A percentile compares a stretch with the other conserved stretches of the same genome.
Conservation (phyloP, 1,139 yeast genomes). For the Torulaspora pretoriensis region DNA sequence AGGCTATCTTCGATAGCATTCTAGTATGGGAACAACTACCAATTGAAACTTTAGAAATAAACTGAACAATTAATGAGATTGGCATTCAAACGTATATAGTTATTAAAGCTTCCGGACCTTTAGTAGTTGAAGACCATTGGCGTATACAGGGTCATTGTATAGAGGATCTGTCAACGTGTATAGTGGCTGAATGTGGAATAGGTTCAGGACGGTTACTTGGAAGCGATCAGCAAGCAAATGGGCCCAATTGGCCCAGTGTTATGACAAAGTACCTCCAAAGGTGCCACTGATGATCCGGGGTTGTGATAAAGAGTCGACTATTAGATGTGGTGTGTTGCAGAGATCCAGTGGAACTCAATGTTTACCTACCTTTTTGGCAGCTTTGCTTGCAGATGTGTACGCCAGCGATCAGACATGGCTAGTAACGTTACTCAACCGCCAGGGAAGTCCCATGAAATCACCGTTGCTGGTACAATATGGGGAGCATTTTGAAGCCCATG, state of each 20-base stretch:
- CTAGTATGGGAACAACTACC: background rate
- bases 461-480: conserved; percentile 16
- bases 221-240: conserved; percentile 14
- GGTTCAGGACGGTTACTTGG: background rate
- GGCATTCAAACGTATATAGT: conserved; percentile 1
- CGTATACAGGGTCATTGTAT: background rate
- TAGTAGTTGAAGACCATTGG: background rate
- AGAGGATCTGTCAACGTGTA: background rate
- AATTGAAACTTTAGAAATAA: background rate
- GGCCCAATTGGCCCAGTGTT: conserved; percentile 16
- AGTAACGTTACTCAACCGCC: conserved; percentile 12
- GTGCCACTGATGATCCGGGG: conserved; percentile 10
- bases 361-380: conserved; percentile 16
- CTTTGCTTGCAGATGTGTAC: conserved; percentile 21
- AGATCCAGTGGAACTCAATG: conserved; percentile 2
- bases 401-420: conserved; percentile 19
- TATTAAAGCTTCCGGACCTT: background rate
- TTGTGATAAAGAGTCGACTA: background rate
- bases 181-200: background rate
- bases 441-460: conserved; percentile 2
- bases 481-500: conserved; percentile 15
- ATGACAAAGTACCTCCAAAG: conserved; percentile 13
- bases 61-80: background rate
- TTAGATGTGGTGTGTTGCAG: conserved; percentile 17
- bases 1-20: background rate